These are phyloP conservation scores for Malus hybrid DNA, from an alignment of 331 rosid species.

Conservation along the genomic window DNA sequence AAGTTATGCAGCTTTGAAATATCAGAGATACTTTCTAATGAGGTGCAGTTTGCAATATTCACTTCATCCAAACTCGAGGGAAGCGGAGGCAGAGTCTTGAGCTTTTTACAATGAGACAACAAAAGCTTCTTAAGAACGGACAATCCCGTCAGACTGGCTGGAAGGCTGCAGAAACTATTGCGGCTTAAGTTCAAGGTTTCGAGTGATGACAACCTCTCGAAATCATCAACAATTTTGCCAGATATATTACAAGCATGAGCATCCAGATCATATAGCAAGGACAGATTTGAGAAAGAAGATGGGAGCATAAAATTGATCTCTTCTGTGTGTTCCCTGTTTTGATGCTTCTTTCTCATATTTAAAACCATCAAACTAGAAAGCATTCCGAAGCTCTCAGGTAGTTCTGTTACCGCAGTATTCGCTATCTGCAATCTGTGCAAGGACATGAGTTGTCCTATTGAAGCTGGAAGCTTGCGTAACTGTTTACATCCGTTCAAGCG, in stretches of 20 bases:
- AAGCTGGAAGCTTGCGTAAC: constrained; percentile 43
- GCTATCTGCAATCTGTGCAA: constrained; percentile 34
- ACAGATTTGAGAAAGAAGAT: constrained; percentile 41
- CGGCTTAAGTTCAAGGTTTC: constrained; percentile 35
- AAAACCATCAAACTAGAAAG: constrained; percentile 45
- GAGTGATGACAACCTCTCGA: constrained; percentile 36
- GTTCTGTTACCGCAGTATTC: constrained; percentile 33
- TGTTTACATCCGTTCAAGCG: constrained; percentile 29
- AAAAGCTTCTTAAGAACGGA: constrained; percentile 28
- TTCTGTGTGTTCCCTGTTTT: background rate
- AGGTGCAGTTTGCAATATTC: constrained; percentile 34
- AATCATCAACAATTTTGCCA: constrained; percentile 43
- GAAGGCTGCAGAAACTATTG: constrained; percentile 48
- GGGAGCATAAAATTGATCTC: constrained; percentile 23
- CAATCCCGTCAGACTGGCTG: constrained; percentile 45
- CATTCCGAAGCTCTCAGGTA: constrained; percentile 59
- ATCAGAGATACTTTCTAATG: constrained; percentile 38
- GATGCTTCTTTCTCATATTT: constrained; percentile 31
- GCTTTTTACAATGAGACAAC: constrained; percentile 29
- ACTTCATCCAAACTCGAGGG: constrained; percentile 49
- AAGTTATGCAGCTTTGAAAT: constrained; percentile 37
- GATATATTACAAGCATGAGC: constrained; percentile 41
- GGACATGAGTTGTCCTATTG: constrained; percentile 46
- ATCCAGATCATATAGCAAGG: constrained; percentile 29
- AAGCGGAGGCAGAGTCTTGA: constrained; percentile 52